A percentile compares a stretch with the other conserved stretches of the same genome.
Conservation (phyloP, 495 filamentous ascomycete species). For the Xylaria cubensis region DNA sequence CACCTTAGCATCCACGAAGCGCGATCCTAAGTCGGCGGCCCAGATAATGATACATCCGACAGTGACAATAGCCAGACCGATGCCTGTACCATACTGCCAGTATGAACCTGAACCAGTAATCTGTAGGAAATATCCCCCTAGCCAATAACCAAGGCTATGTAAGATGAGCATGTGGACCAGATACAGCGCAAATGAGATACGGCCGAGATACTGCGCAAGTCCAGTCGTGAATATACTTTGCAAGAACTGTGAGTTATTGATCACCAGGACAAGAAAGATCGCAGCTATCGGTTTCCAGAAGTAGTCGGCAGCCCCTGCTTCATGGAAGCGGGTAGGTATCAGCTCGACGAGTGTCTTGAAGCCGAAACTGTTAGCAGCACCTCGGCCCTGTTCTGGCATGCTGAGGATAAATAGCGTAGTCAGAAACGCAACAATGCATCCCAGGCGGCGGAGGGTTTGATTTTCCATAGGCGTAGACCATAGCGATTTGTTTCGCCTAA, state of each 20-base stretch:
- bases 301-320: conserved; percentile 58
- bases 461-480: not conserved
- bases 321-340: conserved; percentile 52
- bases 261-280: conserved; percentile 58
- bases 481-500: not conserved
- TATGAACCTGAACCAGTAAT: conserved; percentile 14
- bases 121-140: conserved; percentile 26
- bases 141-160: conserved; percentile 47
- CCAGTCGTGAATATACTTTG: conserved; percentile 64
- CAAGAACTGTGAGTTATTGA: conserved; percentile 50
- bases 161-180: conserved; percentile 69
- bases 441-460: not conserved
- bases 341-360: conserved; percentile 53
- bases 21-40: conserved; percentile 24
- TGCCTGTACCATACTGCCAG: conserved; percentile 22
- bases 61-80: conserved; percentile 14
- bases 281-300: conserved; percentile 61
- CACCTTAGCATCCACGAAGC: conserved; percentile 27
- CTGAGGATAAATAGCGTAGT: conserved; percentile 24
- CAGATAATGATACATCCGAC: conserved; percentile 22
- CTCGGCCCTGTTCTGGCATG: conserved; percentile 26
- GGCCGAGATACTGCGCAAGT: conserved; percentile 68
- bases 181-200: conserved; percentile 69
- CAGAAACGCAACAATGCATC: conserved; percentile 6
- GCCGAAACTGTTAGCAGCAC: conserved; percentile 29